Conservation (phyloP, 106 monocot genomes). For the Allium cepa region DNA sequence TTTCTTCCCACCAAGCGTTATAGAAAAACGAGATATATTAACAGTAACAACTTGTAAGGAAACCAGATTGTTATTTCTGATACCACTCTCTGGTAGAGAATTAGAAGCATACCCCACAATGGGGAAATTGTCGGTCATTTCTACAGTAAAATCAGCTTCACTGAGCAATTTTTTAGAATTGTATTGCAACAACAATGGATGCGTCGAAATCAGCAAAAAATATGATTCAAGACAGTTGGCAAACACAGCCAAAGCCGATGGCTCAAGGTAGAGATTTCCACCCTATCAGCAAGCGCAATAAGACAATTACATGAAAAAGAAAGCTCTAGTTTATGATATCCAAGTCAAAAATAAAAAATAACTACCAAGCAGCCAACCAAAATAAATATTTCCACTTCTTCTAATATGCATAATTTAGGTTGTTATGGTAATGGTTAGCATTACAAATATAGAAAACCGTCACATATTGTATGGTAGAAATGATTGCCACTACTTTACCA, state of each 20-base stretch:
- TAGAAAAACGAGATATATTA: slow-evolving; percentile 34
- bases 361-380: background rate
- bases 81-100: slow-evolving; percentile 13
- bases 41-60: slow-evolving; percentile 21
- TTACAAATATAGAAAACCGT: no score
- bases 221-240: slow-evolving; percentile 39
- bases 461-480: no score
- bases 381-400: background rate
- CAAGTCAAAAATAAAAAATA: slow-evolving; percentile 1
- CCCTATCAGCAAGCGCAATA: slow-evolving; percentile 37
- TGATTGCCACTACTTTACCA: no score
- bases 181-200: background rate
- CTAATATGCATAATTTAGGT: background rate
- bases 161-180: slow-evolving; percentile 4
- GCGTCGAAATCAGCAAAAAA: slow-evolving; percentile 15
- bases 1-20: slow-evolving; percentile 41
- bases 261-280: slow-evolving; percentile 61
- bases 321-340: background rate
- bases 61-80: slow-evolving; percentile 6
- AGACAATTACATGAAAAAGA: background rate
- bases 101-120: slow-evolving; percentile 2
- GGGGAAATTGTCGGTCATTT: slow-evolving; percentile 4
- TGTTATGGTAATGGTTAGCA: no score
- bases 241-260: slow-evolving; percentile 51
- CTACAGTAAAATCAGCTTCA: slow-evolving; percentile 3